Percentiles rank a stretch among this genome's conserved stretches.
Conservation (phyloP, 108 stramenopile genomes). For the Aurantiochytrium sp. region DNA sequence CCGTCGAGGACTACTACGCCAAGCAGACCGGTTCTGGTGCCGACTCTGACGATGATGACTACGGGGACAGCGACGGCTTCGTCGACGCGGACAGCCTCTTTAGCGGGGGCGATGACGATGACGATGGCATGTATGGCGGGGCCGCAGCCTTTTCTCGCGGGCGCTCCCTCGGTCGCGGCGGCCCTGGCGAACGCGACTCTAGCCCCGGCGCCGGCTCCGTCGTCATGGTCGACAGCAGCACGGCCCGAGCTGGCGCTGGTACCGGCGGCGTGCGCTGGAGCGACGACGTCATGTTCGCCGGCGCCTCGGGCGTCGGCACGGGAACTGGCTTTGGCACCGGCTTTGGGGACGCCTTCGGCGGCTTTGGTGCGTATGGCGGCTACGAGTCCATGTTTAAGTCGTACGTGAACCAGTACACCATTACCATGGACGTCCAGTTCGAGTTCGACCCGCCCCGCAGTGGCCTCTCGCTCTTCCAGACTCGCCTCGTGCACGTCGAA, state of each 20-base stretch:
- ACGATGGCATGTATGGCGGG: neutral
- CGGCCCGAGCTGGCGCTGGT: neutral
- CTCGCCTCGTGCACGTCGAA: constrained; percentile 33
- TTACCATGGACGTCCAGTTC: constrained; percentile 43
- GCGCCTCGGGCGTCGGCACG: no score
- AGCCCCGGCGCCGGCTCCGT: neutral
- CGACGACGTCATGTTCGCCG: no score
- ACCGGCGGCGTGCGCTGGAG: constrained; percentile 16
- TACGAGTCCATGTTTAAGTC: neutral
- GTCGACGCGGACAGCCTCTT: neutral
- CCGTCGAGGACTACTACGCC: neutral
- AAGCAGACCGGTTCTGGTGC: neutral
- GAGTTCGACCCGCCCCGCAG: constrained; percentile 1
- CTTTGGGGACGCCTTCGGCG: neutral
- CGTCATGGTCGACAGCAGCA: neutral
- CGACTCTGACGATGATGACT: neutral
- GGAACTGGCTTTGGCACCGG: constrained; percentile 17
- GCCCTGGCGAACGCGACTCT: neutral
- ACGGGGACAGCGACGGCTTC: no score
- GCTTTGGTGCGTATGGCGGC: neutral
- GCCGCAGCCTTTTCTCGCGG: neutral
- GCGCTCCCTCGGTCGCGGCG: neutral
- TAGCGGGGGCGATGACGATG: neutral
- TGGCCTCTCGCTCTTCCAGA: constrained; percentile 36
- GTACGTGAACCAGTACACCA: constrained; percentile 39